Evolutionary conservation across 495 filamentous ascomycete species (phyloP).

Genomic region (Xylaria nigripes): DNA sequence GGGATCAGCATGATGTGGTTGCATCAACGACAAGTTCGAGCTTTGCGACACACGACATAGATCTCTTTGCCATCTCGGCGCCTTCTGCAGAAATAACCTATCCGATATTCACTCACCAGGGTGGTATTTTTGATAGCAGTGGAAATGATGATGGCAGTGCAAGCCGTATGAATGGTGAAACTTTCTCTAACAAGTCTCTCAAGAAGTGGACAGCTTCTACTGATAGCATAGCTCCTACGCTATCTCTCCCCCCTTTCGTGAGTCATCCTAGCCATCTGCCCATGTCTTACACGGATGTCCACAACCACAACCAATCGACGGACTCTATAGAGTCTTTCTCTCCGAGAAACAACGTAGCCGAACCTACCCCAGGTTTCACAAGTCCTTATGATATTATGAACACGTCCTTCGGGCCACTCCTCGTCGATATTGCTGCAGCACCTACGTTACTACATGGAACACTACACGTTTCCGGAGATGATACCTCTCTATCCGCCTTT

Average conservation of each 20-base stretch:
- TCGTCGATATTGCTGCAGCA: background rate
- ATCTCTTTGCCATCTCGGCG: background rate
- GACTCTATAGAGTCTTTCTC: conserved; percentile 3
- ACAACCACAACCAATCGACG: conserved; percentile 1
- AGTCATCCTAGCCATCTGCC: conserved; percentile 1
- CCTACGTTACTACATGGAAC: background rate
- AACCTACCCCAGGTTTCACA: conserved; percentile 4
- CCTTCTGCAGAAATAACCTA: background rate
- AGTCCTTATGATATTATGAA: background rate
- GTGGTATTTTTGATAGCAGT: background rate
- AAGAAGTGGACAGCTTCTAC: conserved; percentile 1
- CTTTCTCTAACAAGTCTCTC: background rate
- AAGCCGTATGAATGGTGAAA: background rate
- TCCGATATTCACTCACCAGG: background rate
- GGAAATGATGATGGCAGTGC: background rate
- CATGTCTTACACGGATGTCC: conserved; percentile 7
- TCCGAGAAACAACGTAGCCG: conserved; percentile 3
- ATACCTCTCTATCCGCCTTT: background rate
- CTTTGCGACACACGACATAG: conserved; percentile 4
- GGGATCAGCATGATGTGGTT: background rate
- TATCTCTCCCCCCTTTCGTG: background rate
- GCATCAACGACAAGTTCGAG: background rate
- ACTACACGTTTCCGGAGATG: background rate
- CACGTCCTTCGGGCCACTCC: background rate
- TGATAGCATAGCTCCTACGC: background rate